Percentiles rank a stretch among this genome's conserved stretches.
Conservation (phyloP, 768 basidiomycete species). For the Boletus insuetus region DNA sequence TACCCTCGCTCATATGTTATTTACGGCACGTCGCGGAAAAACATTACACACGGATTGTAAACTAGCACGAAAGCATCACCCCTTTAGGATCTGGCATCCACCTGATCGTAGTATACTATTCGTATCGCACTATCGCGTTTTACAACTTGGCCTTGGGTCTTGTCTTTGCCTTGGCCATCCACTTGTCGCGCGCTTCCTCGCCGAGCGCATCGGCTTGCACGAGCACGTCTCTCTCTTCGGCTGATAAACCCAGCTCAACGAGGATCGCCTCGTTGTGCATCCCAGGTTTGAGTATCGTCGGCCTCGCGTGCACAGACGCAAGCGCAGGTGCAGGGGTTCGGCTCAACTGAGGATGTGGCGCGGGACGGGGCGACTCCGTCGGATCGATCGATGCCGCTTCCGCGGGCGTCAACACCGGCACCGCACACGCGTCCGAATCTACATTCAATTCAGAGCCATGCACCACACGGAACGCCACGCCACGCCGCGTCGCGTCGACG, state of each 20-base stretch:
- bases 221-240: slow-evolving; percentile 39
- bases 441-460: background rate
- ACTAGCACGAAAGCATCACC: slow-evolving; percentile 3
- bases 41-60: slow-evolving; percentile 2
- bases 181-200: slow-evolving; percentile 23
- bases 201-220: slow-evolving; percentile 48
- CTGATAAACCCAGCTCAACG: slow-evolving; percentile 47
- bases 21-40: no score
- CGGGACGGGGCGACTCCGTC: slow-evolving; percentile 39
- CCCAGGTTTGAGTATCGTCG: slow-evolving; percentile 42
- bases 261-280: slow-evolving; percentile 54
- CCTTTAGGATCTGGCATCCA: background rate
- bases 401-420: slow-evolving; percentile 62
- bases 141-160: slow-evolving; percentile 21
- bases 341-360: slow-evolving; percentile 50
- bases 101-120: no score
- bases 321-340: slow-evolving; percentile 25
- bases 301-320: background rate
- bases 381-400: slow-evolving; percentile 54
- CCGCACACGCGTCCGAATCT: slow-evolving; percentile 72
- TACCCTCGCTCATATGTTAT: background rate
- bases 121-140: background rate
- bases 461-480: no score
- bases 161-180: slow-evolving; percentile 7
- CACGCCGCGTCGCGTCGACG: background rate